phyloP scores from a whole-genome alignment of 305 asterid genomes.

The Monarda citriodora region DNA sequence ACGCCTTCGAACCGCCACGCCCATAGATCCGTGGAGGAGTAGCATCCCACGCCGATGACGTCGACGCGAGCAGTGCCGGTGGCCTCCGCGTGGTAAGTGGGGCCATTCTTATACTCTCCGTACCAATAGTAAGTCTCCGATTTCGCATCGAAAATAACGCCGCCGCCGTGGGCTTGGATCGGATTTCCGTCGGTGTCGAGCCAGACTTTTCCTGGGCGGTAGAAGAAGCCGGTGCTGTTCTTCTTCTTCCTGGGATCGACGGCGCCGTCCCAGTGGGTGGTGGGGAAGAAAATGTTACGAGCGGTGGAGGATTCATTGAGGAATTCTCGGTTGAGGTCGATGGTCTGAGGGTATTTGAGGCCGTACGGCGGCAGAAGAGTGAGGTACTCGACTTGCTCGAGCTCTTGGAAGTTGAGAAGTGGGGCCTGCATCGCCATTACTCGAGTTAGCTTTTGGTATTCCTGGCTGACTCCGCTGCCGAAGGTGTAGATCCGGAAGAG shows the following conservation, averaged over 20 bases:
- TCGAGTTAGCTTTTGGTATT: too few species aligned
- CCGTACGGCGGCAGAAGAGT: slow-evolving; percentile 39
- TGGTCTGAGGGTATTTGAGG: slow-evolving; percentile 25
- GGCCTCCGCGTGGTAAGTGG: slow-evolving; percentile 34
- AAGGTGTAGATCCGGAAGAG: too few species aligned
- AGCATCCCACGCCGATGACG: slow-evolving; percentile 64
- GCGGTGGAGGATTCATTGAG: slow-evolving; percentile 47
- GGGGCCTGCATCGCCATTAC: too few species aligned
- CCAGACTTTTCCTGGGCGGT: slow-evolving; percentile 54
- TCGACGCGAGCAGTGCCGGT: slow-evolving; percentile 59
- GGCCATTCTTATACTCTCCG: slow-evolving; percentile 64
- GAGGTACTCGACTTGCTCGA: slow-evolving; percentile 44
- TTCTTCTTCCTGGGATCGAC: slow-evolving; percentile 40
- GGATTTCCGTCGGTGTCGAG: slow-evolving; percentile 64
- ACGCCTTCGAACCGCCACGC: slow-evolving; percentile 65
- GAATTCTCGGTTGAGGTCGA: slow-evolving; percentile 50
- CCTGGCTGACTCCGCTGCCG: too few species aligned
- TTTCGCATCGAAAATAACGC: slow-evolving; percentile 39
- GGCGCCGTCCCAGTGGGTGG: background rate
- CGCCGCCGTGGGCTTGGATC: slow-evolving; percentile 75
- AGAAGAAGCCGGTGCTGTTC: slow-evolving; percentile 15
- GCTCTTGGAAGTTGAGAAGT: slow-evolving; percentile 23
- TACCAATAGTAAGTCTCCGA: slow-evolving; percentile 59
- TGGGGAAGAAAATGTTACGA: slow-evolving; percentile 51
- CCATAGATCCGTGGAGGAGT: slow-evolving; percentile 65